Evolutionary conservation across 768 basidiomycete genomes (phyloP).

Genomic region (Thelephora ganbajun): DNA sequence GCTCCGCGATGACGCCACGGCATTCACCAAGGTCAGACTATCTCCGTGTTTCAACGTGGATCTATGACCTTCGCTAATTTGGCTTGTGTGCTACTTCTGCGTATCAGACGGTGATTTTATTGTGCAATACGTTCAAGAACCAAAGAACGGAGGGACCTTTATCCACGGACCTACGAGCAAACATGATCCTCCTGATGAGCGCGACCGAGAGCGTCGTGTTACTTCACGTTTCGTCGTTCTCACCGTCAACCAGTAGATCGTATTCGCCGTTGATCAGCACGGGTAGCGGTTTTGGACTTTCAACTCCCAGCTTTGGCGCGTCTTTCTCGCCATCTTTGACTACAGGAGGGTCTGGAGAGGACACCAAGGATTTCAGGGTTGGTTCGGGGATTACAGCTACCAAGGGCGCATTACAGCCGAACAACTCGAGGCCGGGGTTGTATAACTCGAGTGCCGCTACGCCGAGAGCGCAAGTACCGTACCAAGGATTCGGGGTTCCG

Average conservation of each 20-base stretch:
- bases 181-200: slow-evolving; percentile 67
- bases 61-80: background rate
- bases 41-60: background rate
- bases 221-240: slow-evolving; percentile 73
- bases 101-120: slow-evolving; percentile 53
- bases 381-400: too few species aligned
- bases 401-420: too few species aligned
- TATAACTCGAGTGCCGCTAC: too few species aligned
- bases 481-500: too few species aligned
- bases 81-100: slow-evolving; percentile 4
- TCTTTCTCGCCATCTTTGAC: too few species aligned
- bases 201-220: slow-evolving; percentile 79
- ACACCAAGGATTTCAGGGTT: too few species aligned
- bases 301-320: too few species aligned
- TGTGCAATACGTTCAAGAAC: slow-evolving; percentile 62
- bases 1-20: slow-evolving; percentile 64
- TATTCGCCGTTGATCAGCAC: slow-evolving; percentile 41
- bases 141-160: slow-evolving; percentile 43
- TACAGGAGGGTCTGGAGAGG: too few species aligned
- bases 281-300: too few species aligned
- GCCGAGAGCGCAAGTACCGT: too few species aligned
- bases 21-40: slow-evolving; percentile 65
- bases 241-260: slow-evolving; percentile 41
- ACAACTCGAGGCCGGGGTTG: too few species aligned
- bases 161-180: slow-evolving; percentile 45